phyloP scores from a whole-genome alignment of 495 filamentous ascomycete genomes.

The Elasticomyces elasticus region DNA sequence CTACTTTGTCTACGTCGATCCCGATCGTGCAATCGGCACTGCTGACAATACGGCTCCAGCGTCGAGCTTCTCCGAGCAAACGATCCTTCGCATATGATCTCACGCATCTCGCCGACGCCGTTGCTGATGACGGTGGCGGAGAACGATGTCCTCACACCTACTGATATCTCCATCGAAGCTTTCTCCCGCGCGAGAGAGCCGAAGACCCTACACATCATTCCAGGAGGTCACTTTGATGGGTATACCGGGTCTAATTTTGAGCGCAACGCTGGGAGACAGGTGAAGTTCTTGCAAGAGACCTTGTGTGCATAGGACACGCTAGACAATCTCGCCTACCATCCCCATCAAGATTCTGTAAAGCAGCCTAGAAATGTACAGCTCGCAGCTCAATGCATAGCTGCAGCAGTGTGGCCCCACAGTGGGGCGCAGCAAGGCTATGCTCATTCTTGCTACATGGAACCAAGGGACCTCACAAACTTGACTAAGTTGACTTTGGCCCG shows the following conservation, averaged over 20 bases:
- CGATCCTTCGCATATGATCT: conserved; percentile 24
- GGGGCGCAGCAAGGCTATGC: too few relatives aligned
- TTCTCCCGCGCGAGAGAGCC: conserved; percentile 27
- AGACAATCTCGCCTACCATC: too few relatives aligned
- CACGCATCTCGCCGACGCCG: conserved; percentile 33
- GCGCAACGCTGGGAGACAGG: conserved; percentile 15
- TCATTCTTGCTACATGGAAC: too few relatives aligned
- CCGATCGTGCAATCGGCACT: not conserved
- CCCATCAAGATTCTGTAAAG: too few relatives aligned
- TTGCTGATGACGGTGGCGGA: conserved; percentile 31
- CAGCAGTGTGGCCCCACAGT: too few relatives aligned
- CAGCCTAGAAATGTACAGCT: too few relatives aligned
- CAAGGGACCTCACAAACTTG: too few relatives aligned
- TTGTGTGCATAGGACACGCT: conserved; percentile 20
- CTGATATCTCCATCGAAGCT: conserved; percentile 21
- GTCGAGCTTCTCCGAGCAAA: conserved; percentile 25
- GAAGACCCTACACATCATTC: conserved; percentile 26
- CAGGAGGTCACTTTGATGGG: conserved; percentile 27
- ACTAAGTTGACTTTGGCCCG: too few relatives aligned
- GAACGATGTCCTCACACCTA: conserved; percentile 25
- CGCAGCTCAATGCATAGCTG: too few relatives aligned
- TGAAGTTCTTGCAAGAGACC: conserved; percentile 23
- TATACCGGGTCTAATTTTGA: conserved; percentile 26
- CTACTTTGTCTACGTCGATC: conserved; percentile 1
- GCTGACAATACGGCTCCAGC: conserved; percentile 3